These are phyloP conservation scores for Bacterosira constricta DNA, from an alignment of 108 stramenopile genomes.

Conservation along the genomic window DNA sequence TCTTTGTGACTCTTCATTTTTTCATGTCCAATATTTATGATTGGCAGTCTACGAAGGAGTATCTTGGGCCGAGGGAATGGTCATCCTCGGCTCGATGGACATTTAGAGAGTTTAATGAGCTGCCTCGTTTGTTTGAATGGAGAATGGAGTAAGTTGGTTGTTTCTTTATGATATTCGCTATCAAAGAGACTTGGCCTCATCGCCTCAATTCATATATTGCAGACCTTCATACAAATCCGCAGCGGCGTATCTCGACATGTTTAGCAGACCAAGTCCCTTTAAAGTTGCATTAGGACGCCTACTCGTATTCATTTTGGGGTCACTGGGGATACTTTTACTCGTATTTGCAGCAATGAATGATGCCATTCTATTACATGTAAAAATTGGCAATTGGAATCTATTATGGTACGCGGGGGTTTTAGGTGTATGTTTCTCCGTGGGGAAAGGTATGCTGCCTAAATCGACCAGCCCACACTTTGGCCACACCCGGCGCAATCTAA, in stretches of 20 bases:
- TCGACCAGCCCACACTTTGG: constrained; percentile 53
- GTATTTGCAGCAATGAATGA: constrained; percentile 91
- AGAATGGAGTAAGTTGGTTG: constrained; percentile 51
- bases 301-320: constrained; percentile 91
- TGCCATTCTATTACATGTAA: constrained; percentile 91
- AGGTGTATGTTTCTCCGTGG: constrained; percentile 81
- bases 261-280: constrained; percentile 76
- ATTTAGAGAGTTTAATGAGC: constrained; percentile 97
- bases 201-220: neutral
- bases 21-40: constrained; percentile 94
- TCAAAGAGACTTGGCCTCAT: neutral
- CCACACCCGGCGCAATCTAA: constrained; percentile 59
- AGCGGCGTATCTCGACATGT: constrained; percentile 83
- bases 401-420: constrained; percentile 91
- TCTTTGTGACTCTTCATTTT: constrained; percentile 93
- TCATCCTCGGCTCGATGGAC: constrained; percentile 84
- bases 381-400: constrained; percentile 90
- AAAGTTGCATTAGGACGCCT: constrained; percentile 74
- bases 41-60: constrained; percentile 84
- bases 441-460: constrained; percentile 75
- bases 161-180: neutral
- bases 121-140: constrained; percentile 90
- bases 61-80: constrained; percentile 96
- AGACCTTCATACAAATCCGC: constrained; percentile 85
- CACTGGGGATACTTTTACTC: constrained; percentile 90